A percentile compares a stretch with the other conserved stretches of the same genome.
phyloP scores from a whole-genome alignment of 2,329 filamentous ascomycete species.

The Exophiala alcalophila region DNA sequence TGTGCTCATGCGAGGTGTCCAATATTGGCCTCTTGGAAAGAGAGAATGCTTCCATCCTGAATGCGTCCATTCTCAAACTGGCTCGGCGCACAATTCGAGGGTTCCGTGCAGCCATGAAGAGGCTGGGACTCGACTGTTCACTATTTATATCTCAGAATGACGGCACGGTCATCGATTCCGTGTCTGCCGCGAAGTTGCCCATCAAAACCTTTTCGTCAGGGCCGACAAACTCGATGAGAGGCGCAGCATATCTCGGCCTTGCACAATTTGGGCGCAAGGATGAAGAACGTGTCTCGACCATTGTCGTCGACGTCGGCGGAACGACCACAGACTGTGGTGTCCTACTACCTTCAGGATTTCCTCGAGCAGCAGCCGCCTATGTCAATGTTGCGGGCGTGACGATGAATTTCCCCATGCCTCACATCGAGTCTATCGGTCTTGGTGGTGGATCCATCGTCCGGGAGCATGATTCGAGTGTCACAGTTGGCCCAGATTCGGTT shows the following conservation, averaged over 20 bases:
- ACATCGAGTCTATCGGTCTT: constrained; percentile 55
- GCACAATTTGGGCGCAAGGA: constrained; percentile 41
- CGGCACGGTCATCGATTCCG: constrained; percentile 57
- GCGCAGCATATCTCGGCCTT: constrained; percentile 57
- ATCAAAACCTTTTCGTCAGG: constrained; percentile 62
- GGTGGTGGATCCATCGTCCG: constrained; percentile 53
- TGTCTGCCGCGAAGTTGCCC: constrained; percentile 54
- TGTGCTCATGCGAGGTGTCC: constrained; percentile 40
- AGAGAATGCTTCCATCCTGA: constrained; percentile 64
- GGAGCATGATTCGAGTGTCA: constrained; percentile 34
- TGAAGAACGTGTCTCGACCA: constrained; percentile 31
- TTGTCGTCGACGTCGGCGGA: constrained; percentile 59
- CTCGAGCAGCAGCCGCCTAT: constrained; percentile 57
- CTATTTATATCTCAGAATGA: constrained; percentile 64
- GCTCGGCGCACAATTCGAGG: constrained; percentile 56
- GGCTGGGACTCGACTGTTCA: constrained; percentile 52
- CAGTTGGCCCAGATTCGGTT: constrained; percentile 56
- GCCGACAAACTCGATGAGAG: constrained; percentile 62
- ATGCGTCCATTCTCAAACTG: constrained; percentile 59
- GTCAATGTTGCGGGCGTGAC: constrained; percentile 58
- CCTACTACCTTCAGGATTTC: constrained; percentile 57
- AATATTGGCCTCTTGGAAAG: constrained; percentile 50
- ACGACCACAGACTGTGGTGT: constrained; percentile 60
- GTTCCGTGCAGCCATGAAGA: constrained; percentile 53
- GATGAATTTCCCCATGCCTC: constrained; percentile 58